phyloP scores from a whole-genome alignment of 2,329 filamentous ascomycete genomes.

The Botryosphaeria dothidea region DNA sequence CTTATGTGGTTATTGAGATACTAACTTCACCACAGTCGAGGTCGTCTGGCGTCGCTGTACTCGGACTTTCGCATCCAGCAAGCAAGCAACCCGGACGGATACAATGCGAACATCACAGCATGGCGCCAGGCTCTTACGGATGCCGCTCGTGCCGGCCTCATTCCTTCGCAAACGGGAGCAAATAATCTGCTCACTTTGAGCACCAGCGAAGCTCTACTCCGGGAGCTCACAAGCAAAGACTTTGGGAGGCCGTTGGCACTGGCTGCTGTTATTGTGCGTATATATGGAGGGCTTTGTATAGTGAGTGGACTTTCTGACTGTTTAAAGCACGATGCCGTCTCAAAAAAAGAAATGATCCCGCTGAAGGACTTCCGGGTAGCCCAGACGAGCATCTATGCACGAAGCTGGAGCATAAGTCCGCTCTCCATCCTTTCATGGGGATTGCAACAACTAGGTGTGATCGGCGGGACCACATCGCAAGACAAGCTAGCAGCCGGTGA shows the following conservation, averaged over 20 bases:
- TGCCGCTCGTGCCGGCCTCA: conserved; percentile 64
- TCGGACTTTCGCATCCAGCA: conserved; percentile 79
- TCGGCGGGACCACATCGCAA: conserved; percentile 48
- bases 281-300: not conserved
- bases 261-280: conserved; percentile 67
- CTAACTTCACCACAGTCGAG: conserved; percentile 48
- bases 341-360: conserved; percentile 68
- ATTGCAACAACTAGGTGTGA: conserved; percentile 66
- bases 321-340: conserved; percentile 66
- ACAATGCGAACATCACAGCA: conserved; percentile 73
- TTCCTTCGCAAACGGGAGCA: conserved; percentile 44
- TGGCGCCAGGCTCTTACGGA: conserved; percentile 76
- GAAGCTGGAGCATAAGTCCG: conserved; percentile 68
- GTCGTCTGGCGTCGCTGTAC: conserved; percentile 81
- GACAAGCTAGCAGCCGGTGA: conserved; percentile 62
- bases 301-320: not conserved
- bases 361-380: conserved; percentile 66
- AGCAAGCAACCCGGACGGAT: conserved; percentile 81
- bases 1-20: conserved; percentile 19
- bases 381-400: conserved; percentile 70
- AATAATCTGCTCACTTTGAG: conserved; percentile 53
- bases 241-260: conserved; percentile 81
- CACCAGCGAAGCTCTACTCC: conserved; percentile 64
- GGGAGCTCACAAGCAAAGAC: conserved; percentile 71
- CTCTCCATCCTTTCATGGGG: conserved; percentile 77